A percentile compares a stretch with the other conserved stretches of the same genome.
phyloP scores from a whole-genome alignment of 257 asterid species.

The Solanum peruvianum region DNA sequence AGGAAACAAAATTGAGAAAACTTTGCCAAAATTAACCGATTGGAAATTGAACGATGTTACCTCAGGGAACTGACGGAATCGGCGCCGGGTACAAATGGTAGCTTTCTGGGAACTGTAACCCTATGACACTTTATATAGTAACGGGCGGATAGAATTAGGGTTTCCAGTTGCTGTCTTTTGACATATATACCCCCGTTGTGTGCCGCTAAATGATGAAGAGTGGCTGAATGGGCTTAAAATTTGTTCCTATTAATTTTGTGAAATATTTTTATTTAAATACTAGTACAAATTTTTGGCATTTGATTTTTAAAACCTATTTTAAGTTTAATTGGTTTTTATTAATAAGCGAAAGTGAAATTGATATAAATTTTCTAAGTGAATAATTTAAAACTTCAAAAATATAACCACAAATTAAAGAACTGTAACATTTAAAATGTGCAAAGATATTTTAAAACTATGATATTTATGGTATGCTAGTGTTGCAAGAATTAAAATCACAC shows the following conservation, averaged over 20 bases:
- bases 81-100: neutral
- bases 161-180: neutral
- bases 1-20: neutral
- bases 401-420: neutral
- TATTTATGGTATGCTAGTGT: neutral
- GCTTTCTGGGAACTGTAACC: neutral
- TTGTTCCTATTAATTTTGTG: neutral
- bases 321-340: no score
- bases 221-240: neutral
- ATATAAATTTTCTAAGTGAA: neutral
- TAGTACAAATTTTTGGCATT: neutral
- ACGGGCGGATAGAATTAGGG: neutral
- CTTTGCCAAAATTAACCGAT: neutral
- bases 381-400: neutral
- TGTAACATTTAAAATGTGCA: neutral
- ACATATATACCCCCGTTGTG: neutral
- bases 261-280: neutral
- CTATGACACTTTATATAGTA: neutral
- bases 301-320: neutral
- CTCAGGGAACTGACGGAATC: neutral
- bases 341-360: no score
- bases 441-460: neutral
- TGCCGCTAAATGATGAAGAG: neutral
- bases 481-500: neutral
- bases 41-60: slow-evolving; percentile 2